Percentiles rank a stretch among this genome's conserved stretches.
Conservation (phyloP, 495 filamentous ascomycete species). For the Penicillium desertorum region DNA sequence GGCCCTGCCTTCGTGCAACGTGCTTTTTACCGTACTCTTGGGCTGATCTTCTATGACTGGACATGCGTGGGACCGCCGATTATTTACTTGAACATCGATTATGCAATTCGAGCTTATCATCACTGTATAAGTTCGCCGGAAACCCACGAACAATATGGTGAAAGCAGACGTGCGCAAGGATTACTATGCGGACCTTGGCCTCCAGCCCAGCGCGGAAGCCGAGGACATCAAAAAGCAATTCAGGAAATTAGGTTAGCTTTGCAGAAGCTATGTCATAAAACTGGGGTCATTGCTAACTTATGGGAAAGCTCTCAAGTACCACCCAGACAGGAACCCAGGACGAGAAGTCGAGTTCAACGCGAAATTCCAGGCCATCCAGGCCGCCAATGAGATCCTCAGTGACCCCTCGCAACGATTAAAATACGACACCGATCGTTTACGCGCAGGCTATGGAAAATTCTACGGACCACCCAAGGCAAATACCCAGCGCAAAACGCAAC, state of each 20-base stretch:
- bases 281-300: background rate
- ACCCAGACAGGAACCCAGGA: constrained; percentile 88
- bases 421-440: constrained; percentile 71
- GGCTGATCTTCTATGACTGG: constrained; percentile 14
- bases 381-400: constrained; percentile 78
- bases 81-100: constrained; percentile 14
- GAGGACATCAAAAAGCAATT: constrained; percentile 85
- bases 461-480: constrained; percentile 38
- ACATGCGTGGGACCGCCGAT: constrained; percentile 21
- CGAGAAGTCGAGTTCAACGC: constrained; percentile 72
- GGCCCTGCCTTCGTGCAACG: constrained; percentile 7
- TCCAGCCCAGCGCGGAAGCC: constrained; percentile 59
- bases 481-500: constrained; percentile 31
- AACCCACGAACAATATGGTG: constrained; percentile 57
- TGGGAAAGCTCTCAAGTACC: constrained; percentile 71
- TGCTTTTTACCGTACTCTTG: constrained; percentile 1
- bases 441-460: constrained; percentile 44
- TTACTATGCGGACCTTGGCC: constrained; percentile 84
- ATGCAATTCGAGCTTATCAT: constrained; percentile 21
- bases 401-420: constrained; percentile 65
- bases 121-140: constrained; percentile 10
- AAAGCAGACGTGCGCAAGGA: constrained; percentile 71
- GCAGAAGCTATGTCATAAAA: background rate
- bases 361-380: constrained; percentile 82
- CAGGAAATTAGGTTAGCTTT: constrained; percentile 69